Conservation (phyloP, 139 green algal genomes). For the Coelastrella sp. region DNA sequence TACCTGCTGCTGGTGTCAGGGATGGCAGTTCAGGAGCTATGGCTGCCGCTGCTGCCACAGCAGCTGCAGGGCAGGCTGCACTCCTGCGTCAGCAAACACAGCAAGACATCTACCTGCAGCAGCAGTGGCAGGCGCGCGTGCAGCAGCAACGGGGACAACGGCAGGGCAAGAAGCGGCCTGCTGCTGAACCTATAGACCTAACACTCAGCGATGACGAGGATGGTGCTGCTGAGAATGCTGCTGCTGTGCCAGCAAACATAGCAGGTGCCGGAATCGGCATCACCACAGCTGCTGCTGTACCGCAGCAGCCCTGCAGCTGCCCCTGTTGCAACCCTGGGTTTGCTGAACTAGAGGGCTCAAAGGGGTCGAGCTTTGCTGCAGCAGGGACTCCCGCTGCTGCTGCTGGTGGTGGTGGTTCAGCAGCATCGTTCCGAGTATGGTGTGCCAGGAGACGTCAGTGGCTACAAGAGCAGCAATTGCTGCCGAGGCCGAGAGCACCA, state of each 20-base stretch:
- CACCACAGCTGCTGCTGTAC: background rate
- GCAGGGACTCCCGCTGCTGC: no score
- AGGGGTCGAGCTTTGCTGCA: no score
- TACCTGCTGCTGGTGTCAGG: no score
- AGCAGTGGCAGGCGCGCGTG: background rate
- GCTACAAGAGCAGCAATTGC: slow-evolving; percentile 16
- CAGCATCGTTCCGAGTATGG: no score
- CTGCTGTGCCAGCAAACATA: background rate
- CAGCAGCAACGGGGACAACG: slow-evolving; percentile 25
- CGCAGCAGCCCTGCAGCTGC: no score
- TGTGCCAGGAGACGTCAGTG: no score
- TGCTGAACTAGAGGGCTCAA: no score
- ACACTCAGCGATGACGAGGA: slow-evolving; percentile 26
- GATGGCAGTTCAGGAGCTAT: background rate
- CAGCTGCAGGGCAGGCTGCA: slow-evolving; percentile 30
- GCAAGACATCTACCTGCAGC: slow-evolving; percentile 4
- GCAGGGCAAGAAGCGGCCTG: slow-evolving; percentile 14
- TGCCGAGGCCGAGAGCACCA: no score
- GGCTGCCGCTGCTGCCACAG: background rate
- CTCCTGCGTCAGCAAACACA: background rate
- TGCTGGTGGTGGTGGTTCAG: no score
- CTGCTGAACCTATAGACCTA: slow-evolving; percentile 28
- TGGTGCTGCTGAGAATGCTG: background rate
- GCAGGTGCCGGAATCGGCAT: background rate
- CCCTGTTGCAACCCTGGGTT: no score